phyloP scores from a whole-genome alignment of 108 stramenopile genomes.

The Nitzschia sp. region DNA sequence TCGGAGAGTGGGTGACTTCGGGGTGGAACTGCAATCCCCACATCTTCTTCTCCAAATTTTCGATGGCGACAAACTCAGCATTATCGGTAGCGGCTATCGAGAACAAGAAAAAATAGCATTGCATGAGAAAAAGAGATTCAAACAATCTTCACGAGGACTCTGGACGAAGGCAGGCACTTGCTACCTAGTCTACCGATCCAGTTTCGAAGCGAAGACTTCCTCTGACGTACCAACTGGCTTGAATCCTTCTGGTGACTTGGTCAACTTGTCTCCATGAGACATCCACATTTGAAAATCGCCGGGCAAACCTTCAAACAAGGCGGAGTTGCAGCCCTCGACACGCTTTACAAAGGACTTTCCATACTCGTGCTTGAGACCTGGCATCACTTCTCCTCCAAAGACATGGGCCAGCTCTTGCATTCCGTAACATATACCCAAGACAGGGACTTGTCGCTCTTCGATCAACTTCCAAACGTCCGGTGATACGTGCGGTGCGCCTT shows the following conservation, averaged over 20 bases:
- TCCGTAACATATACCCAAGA: constrained; percentile 98
- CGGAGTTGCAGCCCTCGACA: constrained; percentile 61
- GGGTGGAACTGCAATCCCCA: constrained; percentile 99
- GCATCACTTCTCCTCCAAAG: constrained; percentile 91
- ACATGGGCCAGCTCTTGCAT: constrained; percentile 92
- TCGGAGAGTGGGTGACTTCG: constrained; percentile 95
- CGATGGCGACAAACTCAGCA: constrained; percentile 92
- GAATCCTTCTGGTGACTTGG: constrained; percentile 89
- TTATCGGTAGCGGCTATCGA: constrained; percentile 69
- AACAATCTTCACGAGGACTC: no score
- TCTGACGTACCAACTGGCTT: constrained; percentile 68
- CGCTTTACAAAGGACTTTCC: constrained; percentile 89
- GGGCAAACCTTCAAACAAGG: constrained; percentile 82
- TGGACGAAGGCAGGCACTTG: no score
- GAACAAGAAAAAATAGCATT: constrained; percentile 1
- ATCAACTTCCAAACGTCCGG: constrained; percentile 92
- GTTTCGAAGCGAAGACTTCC: no score
- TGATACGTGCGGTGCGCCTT: constrained; percentile 93
- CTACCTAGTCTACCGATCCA: no score
- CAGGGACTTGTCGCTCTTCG: constrained; percentile 82
- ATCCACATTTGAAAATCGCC: constrained; percentile 95
- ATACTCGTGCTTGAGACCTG: constrained; percentile 92
- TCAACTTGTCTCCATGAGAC: constrained; percentile 98
- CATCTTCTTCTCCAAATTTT: constrained; percentile 73
- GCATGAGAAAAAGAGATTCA: not conserved